phyloP scores from a whole-genome alignment of 75 land plant genomes.

The Cunninghamia lanceolata region DNA sequence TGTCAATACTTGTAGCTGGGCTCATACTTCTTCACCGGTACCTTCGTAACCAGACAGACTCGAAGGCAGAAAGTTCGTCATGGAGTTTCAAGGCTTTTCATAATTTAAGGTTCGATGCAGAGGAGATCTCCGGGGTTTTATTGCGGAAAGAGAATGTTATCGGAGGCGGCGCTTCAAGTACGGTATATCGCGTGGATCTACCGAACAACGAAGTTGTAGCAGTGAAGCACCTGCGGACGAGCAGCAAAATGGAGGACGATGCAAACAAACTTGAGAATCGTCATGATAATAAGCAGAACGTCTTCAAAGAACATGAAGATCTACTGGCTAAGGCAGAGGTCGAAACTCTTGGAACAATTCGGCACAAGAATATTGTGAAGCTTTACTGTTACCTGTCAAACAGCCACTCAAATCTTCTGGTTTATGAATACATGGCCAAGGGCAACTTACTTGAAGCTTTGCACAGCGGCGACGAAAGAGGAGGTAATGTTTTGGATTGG shows the following conservation, averaged over 20 bases:
- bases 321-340: constrained; percentile 50
- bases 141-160: constrained; percentile 69
- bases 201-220: constrained; percentile 67
- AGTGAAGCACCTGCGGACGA: constrained; percentile 59
- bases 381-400: constrained; percentile 64
- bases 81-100: constrained; percentile 58
- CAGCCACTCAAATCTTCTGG: constrained; percentile 50
- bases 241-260: constrained; percentile 30
- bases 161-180: constrained; percentile 78
- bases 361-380: constrained; percentile 80
- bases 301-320: background rate
- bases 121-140: constrained; percentile 41
- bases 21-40: constrained; percentile 11
- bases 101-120: constrained; percentile 36
- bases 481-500: constrained; percentile 63
- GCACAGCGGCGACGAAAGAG: constrained; percentile 41
- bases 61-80: constrained; percentile 11
- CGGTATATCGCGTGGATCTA: constrained; percentile 69
- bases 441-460: constrained; percentile 78
- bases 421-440: constrained; percentile 89
- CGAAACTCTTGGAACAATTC: constrained; percentile 63
- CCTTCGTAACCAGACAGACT: background rate
- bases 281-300: background rate
- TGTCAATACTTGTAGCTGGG: background rate
- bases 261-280: constrained; percentile 16